Percentiles rank a stretch among this genome's conserved stretches.
Conservation (phyloP, 2,329 filamentous ascomycete species). For the Cadophora sp. region DNA sequence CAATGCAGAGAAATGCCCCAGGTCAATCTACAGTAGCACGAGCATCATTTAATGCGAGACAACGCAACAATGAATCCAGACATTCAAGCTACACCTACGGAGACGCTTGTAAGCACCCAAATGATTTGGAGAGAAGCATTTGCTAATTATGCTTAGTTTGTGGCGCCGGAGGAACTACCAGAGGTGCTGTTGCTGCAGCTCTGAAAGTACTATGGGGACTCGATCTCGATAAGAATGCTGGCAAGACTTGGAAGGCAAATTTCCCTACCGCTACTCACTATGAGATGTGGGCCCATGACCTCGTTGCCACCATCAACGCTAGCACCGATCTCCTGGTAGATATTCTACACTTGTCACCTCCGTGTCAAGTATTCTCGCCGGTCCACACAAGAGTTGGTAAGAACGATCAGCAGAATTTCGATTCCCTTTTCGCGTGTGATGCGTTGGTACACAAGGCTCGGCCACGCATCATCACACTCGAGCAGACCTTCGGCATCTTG, state of each 20-base stretch:
- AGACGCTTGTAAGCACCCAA: constrained; percentile 35
- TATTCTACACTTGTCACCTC: constrained; percentile 76
- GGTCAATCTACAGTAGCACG: neutral
- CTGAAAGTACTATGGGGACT: constrained; percentile 65
- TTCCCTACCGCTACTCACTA: constrained; percentile 36
- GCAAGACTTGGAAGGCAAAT: constrained; percentile 28
- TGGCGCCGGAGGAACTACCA: constrained; percentile 73
- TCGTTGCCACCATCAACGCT: constrained; percentile 47
- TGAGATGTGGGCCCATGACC: constrained; percentile 54
- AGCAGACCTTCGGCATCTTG: constrained; percentile 74
- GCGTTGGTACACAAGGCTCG: constrained; percentile 62
- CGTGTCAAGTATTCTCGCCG: constrained; percentile 77
- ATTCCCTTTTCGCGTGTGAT: constrained; percentile 58
- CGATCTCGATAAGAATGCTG: constrained; percentile 56
- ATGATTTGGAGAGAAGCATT: neutral
- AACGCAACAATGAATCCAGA: neutral
- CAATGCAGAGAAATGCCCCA: neutral
- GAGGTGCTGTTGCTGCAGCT: constrained; percentile 66
- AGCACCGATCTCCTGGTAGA: constrained; percentile 56
- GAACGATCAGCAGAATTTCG: constrained; percentile 72
- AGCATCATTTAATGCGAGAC: neutral
- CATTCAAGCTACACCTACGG: constrained; percentile 29
- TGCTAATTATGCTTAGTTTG: constrained; percentile 51
- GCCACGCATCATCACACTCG: constrained; percentile 75
- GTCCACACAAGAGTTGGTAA: constrained; percentile 66